These are phyloP conservation scores for Fusarium xyrophilum DNA, from an alignment of 2,329 filamentous ascomycete species.

Conservation along the genomic window DNA sequence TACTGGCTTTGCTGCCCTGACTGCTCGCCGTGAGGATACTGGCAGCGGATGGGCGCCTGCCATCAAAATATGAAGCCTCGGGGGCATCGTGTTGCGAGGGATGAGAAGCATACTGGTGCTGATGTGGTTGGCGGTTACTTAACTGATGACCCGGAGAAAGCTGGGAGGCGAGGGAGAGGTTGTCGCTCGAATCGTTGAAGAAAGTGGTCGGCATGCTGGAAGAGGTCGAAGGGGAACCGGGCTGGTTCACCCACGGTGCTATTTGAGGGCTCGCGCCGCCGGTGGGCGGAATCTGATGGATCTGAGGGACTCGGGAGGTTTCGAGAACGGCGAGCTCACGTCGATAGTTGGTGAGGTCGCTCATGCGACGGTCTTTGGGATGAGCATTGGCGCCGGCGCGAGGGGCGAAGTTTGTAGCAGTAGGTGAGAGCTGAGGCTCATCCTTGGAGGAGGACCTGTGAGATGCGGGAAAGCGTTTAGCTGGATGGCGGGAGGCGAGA, in stretches of 20 bases:
- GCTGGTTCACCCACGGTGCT: constrained; percentile 64
- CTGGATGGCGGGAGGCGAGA: constrained; percentile 21
- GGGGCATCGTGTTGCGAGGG: constrained; percentile 61
- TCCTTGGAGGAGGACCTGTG: constrained; percentile 45
- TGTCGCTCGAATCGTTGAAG: constrained; percentile 78
- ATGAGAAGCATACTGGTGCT: constrained; percentile 40
- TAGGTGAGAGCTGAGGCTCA: constrained; percentile 58
- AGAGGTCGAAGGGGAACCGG: constrained; percentile 48
- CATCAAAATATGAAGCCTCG: constrained; percentile 70
- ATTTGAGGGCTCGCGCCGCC: constrained; percentile 61
- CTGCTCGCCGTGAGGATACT: constrained; percentile 84
- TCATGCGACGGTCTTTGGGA: constrained; percentile 61
- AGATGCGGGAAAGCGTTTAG: constrained; percentile 34
- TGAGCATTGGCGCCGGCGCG: constrained; percentile 52
- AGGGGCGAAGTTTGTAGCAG: constrained; percentile 53
- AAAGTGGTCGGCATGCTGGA: constrained; percentile 64
- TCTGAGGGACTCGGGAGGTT: constrained; percentile 65
- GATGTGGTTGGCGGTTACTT: constrained; percentile 46
- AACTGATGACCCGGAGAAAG: constrained; percentile 72
- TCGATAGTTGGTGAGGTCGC: constrained; percentile 72
- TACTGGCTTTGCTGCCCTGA: constrained; percentile 77
- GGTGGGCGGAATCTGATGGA: constrained; percentile 59
- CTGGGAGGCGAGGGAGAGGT: constrained; percentile 66
- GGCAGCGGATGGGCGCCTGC: constrained; percentile 83
- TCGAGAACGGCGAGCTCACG: constrained; percentile 75